Conservation (phyloP, 257 asterid genomes). For the Handroanthus guayacan region DNA sequence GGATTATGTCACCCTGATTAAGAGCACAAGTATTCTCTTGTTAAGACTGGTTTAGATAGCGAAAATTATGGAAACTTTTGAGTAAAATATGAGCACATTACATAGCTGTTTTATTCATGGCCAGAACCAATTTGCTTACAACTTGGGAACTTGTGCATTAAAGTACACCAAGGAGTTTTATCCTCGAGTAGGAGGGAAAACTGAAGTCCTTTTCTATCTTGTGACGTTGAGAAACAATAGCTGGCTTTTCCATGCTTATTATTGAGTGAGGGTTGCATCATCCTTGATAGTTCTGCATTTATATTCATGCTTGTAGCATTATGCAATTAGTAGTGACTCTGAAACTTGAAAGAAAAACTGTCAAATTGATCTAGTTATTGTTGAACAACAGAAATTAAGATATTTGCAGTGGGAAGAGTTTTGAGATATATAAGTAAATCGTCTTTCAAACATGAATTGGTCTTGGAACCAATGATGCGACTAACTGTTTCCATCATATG, state of each 20-base stretch:
- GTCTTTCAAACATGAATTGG: background rate
- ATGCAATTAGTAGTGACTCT: background rate
- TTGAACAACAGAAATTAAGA: background rate
- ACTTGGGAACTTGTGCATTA: conserved; percentile 4
- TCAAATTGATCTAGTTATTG: background rate
- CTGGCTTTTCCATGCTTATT: background rate
- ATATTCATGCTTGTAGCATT: conserved; percentile 1
- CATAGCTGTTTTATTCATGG: background rate
- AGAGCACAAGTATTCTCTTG: background rate
- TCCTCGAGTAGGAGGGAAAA: conserved; percentile 12
- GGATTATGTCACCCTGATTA: background rate
- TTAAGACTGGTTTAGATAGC: conserved; percentile 2
- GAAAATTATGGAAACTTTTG: background rate
- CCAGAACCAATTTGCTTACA: background rate
- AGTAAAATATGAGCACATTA: background rate
- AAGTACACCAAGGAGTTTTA: background rate
- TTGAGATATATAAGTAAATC: background rate
- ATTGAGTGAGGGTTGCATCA: background rate
- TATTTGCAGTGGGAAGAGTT: background rate
- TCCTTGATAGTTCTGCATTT: background rate
- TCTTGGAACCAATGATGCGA: background rate
- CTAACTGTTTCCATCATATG: background rate
- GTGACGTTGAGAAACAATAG: background rate
- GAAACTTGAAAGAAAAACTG: background rate
- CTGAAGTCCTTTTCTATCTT: background rate